These are phyloP conservation scores for Aspergillus persii DNA, from an alignment of 2,329 filamentous ascomycete species.

Conservation along the genomic window DNA sequence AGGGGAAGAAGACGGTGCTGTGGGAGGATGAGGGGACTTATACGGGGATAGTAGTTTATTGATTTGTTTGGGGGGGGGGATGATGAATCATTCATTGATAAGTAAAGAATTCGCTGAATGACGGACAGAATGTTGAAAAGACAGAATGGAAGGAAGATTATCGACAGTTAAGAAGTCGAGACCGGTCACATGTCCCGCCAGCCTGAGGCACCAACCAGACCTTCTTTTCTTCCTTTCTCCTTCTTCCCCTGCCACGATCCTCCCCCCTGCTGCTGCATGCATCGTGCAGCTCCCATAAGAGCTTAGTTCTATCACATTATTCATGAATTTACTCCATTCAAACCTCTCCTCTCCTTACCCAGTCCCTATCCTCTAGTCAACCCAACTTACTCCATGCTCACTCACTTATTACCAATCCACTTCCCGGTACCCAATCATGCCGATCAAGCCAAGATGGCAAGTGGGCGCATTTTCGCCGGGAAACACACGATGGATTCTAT, in stretches of 20 bases:
- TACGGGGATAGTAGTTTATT: constrained; percentile 14
- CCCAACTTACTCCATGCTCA: background rate
- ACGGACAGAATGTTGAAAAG: background rate
- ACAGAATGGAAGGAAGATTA: background rate
- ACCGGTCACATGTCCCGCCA: background rate
- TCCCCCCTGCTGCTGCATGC: background rate
- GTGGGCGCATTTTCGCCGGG: background rate
- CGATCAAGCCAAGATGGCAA: background rate
- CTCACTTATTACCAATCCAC: background rate
- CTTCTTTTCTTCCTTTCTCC: background rate
- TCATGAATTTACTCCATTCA: background rate
- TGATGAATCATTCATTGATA: background rate
- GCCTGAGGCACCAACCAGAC: background rate
- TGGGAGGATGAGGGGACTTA: constrained; percentile 18
- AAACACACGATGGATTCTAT: background rate
- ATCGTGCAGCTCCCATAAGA: background rate
- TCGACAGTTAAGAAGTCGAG: too few relatives aligned
- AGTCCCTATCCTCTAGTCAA: background rate
- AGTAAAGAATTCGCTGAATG: too few relatives aligned
- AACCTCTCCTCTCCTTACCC: background rate
- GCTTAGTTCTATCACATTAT: background rate
- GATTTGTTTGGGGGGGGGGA: background rate
- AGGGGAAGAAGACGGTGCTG: constrained; percentile 19
- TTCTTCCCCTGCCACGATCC: background rate
- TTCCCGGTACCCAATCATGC: background rate